Evolutionary conservation across 2,329 filamentous ascomycete genomes (phyloP), one percentile per base, ranked within the genome.

Genomic region (Aureobasidium namibiae): DNA sequence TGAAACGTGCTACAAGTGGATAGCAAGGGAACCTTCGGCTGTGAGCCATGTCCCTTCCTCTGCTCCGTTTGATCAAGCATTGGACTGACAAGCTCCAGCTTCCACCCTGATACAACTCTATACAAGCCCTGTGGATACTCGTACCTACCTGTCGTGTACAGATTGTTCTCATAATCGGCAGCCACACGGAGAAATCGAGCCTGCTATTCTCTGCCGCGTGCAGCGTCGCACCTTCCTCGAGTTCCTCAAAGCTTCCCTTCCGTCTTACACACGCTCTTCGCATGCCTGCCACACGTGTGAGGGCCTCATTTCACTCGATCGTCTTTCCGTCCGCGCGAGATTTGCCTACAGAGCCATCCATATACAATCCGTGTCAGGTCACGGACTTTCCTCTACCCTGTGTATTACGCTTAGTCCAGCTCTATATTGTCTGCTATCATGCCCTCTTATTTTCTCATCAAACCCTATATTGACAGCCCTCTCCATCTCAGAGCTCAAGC

Each of bases 271-370:
- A 54, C 18, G 11, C 16, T 33, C 36, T 33, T 18, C 26, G 50
- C 36, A 23, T 54, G 50, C 50, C 50, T 41, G 23, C 50, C 50
- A 54, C 50, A 54, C 42, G 50, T 42, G 50, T 33, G 50, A 52
- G 34, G 23, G 34, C 34, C 18, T 39, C 34, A 52, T 52, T 18
- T 50, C 33, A 38, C 36, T 41, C 23, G 49, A 16, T 31, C 13
- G 31, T 11, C 50, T n/a, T 45, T 42, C 36, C 36, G 26, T 9
- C 9, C 50, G 42, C 50, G 50, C 50, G 50, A 54, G 50, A 54
- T 42, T 44, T 33, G 48, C 34, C 9, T 29, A 26, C 24, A 39
- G 33, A 42, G 36, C 33, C 14, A n/a, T n/a, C 50, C 31, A 42
- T 18, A 18, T 16, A 39, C 16, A 9, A 41, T 26, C 24, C 26